Conservation (phyloP, 2,329 filamentous ascomycete species). For the Akanthomyces lecanii region DNA sequence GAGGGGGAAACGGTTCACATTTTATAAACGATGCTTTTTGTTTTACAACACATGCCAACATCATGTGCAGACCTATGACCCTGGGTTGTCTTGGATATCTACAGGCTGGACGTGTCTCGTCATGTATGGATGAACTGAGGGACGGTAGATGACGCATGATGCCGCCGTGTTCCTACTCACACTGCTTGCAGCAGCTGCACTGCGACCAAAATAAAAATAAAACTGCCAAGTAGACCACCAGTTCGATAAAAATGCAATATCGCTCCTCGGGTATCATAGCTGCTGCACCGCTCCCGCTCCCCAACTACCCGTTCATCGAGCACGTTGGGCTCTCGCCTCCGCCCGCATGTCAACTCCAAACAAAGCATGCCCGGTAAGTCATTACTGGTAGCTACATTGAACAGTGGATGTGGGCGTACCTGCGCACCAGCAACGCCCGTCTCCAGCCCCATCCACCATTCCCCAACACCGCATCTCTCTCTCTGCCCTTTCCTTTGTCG, state of each 20-base stretch:
- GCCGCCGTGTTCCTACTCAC: not conserved
- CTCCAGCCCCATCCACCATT: not conserved
- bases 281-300: constrained; percentile 4
- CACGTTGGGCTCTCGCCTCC: not conserved
- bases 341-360: not conserved
- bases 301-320: not conserved
- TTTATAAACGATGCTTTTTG: constrained; percentile 5
- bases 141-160: constrained; percentile 4
- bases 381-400: not conserved
- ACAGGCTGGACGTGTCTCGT: constrained; percentile 1
- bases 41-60: not conserved
- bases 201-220: not conserved
- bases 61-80: not conserved
- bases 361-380: too few species aligned
- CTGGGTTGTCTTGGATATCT: not conserved
- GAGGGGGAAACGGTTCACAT: not conserved
- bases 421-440: not conserved
- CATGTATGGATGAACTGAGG: constrained; percentile 3
- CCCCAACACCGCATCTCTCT: not conserved
- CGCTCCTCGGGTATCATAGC: constrained; percentile 7
- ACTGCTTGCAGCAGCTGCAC: not conserved
- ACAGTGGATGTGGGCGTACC: not conserved
- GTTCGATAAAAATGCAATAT: not conserved
- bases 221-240: not conserved
- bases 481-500: not conserved